Base-by-base conservation (phyloP, 768 basidiomycete genomes). In the Dioszegia aurantiaca region DNA sequence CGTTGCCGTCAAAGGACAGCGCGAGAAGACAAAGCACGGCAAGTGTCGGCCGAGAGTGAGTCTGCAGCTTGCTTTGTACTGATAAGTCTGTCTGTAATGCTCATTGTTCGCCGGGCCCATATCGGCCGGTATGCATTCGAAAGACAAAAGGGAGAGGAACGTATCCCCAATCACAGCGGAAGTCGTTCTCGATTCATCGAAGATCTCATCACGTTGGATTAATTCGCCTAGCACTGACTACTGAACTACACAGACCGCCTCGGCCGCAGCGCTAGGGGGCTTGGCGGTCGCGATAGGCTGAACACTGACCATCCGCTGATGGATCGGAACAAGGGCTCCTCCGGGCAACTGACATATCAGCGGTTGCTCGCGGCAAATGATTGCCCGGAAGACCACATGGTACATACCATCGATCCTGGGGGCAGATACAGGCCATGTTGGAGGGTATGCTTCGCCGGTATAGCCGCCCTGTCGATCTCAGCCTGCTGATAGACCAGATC, bases 401-500 rank as follows among this genome's bases (percentile, higher is more conserved):
- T 5, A 61, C 70, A 47, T 24, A 73, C 71, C 68, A 73, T 73
- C 2, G 68, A 66, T 12, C 71, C 71, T 9, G 71, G 68, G 1
- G 71, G 71, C 53, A 73, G 70, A 39, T 73, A 73, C 26, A 60
- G 26, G 1, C 61, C 61, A 37, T 62, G 59, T 58, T 47, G 67
- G 51, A 61, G 60, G 53, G 54, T 62, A 61, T 36, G 37, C 26
- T 56, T 45, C 9, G 55, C 55, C 9, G 55, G 55, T 6, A 56
- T 56, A 37, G 55, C 55, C 4, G 55, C 55, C 4, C 55, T 56
- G 44, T 17, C 11, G 1, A 24, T 12, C 19, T 24, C 10, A 39
- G 4, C 40, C 21, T n/a, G 1, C n/a, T 24, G 30, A 3, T 8
- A 41, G 24, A n/a, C 36, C 2, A 6, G 52, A 44, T 9, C 9